Base-by-base conservation (phyloP, 202 grass and related monocot species). In the Setaria italica region DNA sequence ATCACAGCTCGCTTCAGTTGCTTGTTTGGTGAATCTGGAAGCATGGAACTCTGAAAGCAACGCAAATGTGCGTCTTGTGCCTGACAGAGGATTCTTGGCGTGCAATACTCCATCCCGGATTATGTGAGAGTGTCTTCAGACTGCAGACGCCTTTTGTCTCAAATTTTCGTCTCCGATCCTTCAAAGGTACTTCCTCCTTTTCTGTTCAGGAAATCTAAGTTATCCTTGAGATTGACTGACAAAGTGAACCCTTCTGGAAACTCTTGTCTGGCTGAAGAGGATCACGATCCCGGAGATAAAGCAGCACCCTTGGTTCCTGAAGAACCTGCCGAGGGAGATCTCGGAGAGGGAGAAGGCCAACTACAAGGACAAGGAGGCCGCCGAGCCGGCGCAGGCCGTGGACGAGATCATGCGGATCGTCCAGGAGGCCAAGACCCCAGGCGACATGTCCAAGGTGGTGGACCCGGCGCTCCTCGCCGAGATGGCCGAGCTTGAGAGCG, bases 211-310 rank as follows among this genome's bases (percentile, higher is more conserved):
- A 55, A 30, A 62, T 41, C 33, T 29, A 76, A 76, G 76, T 17
- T 42, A 51, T 20, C 21, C 30, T 13, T 56, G 32, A 39, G 10
- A 11, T 7, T 21, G 10, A n/a, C 62, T 89, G 55, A 68, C 49
- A 30, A 74, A 62, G 37, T 3, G 63, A 6, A 20, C 13, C 37
- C 41, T 42, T 50, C 9, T 34, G 56, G 56, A 70, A 67, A 65
- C 43, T 29, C 53, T 16, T 60, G 20, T 47, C 78, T 59, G 55
- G 10, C 45, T 67, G 62, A 71, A 98, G 95, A 94, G 95, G 77
- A 95, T 98, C 74, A 92, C 95, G 77, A 90, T 98, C 84, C 78
- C 89, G 11, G 95, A 98, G 84, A 93, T 98, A 87, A 98, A 94
- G 86, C 88, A 91, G 66, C 81, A 94, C 72, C 89, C 89, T 4